Percentiles rank a stretch among this genome's conserved stretches.
phyloP scores from a whole-genome alignment of 768 basidiomycete genomes.

The Mycena amicta region DNA sequence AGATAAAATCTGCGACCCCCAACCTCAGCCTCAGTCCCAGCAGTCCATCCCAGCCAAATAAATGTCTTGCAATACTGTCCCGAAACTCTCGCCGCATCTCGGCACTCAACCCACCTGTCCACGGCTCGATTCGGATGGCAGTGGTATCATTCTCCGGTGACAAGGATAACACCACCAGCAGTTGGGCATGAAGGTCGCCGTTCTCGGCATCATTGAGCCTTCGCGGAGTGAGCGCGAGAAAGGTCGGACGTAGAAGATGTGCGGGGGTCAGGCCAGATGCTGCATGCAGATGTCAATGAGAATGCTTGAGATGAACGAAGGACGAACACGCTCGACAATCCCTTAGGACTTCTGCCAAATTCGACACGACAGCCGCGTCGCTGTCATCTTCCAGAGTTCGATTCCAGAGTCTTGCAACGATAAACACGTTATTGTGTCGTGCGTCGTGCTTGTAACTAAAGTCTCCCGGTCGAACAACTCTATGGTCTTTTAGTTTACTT shows the following conservation, averaged over 20 bases:
- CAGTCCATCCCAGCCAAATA: constrained; percentile 65
- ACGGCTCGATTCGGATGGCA: constrained; percentile 33
- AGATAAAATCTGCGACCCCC: constrained; percentile 51
- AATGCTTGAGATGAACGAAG: not conserved
- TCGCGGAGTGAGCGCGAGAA: constrained; percentile 45
- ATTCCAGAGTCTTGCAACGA: constrained; percentile 59
- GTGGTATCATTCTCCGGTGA: constrained; percentile 36
- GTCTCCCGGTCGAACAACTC: constrained; percentile 64
- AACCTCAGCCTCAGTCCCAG: constrained; percentile 59
- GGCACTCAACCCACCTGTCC: constrained; percentile 31
- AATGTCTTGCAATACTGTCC: constrained; percentile 51
- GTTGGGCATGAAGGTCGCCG: constrained; percentile 37
- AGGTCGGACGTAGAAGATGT: constrained; percentile 51
- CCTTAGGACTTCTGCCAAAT: constrained; percentile 34
- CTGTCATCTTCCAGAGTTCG: constrained; percentile 32
- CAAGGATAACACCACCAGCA: constrained; percentile 49
- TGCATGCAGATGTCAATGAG: constrained; percentile 14
- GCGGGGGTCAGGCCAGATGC: constrained; percentile 51
- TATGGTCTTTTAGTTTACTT: constrained; percentile 29
- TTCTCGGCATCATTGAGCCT: constrained; percentile 30
- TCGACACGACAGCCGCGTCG: constrained; percentile 36
- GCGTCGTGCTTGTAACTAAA: constrained; percentile 85
- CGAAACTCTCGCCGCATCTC: constrained; percentile 50
- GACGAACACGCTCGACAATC: constrained; percentile 36
- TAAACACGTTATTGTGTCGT: constrained; percentile 53